phyloP scores from a whole-genome alignment of 2,329 filamentous ascomycete species.

The Monilinia fructigena region DNA sequence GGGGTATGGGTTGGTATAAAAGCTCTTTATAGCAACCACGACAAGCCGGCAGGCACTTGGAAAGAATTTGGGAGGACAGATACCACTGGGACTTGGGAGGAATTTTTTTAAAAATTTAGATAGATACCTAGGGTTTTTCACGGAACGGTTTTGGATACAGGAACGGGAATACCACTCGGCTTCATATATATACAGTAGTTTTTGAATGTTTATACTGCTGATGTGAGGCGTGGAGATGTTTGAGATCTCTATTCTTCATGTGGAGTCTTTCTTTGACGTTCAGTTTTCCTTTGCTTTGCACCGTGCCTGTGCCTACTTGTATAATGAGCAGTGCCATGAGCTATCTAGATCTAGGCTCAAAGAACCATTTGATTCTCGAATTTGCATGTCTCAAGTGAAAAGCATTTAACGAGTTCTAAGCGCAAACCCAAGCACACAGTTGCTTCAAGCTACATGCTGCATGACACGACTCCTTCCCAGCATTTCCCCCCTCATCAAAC shows the following conservation, averaged over 20 bases:
- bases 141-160: background rate
- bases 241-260: background rate
- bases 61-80: slow-evolving; percentile 15
- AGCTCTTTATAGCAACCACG: background rate
- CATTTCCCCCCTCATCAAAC: too few relatives aligned
- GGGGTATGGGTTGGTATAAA: slow-evolving; percentile 13
- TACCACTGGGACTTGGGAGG: slow-evolving; percentile 11
- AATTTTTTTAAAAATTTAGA: slow-evolving; percentile 8
- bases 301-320: too few relatives aligned
- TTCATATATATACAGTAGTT: background rate
- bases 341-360: too few relatives aligned
- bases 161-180: background rate
- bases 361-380: background rate
- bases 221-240: background rate
- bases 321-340: too few relatives aligned
- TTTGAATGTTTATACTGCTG: background rate
- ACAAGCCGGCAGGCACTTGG: background rate
- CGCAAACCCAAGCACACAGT: background rate
- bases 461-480: too few relatives aligned
- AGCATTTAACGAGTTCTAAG: background rate
- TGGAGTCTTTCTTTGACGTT: too few relatives aligned
- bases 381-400: too few relatives aligned
- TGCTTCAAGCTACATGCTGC: too few relatives aligned
- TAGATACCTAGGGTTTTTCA: slow-evolving; percentile 14
- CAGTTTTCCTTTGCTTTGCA: too few relatives aligned